Conservation (phyloP, 148 eudicot genomes). For the Spergularia bocconei region DNA sequence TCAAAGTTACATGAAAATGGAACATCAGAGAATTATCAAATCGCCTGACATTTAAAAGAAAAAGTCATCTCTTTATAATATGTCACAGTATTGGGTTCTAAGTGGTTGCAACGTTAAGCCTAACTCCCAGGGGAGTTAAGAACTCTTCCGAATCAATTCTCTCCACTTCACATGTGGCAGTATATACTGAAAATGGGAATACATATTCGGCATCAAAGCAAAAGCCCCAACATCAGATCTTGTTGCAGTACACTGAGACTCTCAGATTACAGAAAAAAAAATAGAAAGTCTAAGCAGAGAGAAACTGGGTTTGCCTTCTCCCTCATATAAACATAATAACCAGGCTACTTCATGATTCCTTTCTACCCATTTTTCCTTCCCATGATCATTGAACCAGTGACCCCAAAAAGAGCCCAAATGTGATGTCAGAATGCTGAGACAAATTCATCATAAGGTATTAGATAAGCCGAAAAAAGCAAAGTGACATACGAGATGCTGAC, state of each 20-base stretch:
- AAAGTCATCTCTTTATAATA: not conserved
- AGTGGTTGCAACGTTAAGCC: not conserved
- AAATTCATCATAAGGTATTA: not conserved
- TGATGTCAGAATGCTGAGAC: not conserved
- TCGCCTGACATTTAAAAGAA: no score
- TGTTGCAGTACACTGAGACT: not conserved
- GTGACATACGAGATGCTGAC: slow-evolving; percentile 86
- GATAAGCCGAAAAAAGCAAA: slow-evolving; percentile 6
- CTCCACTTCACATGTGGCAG: not conserved
- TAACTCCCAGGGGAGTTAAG: not conserved
- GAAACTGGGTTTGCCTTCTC: not conserved
- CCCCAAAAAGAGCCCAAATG: not conserved
- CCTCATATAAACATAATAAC: not conserved
- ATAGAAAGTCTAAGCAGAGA: not conserved
- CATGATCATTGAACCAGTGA: not conserved
- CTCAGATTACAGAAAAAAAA: not conserved
- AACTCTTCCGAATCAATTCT: not conserved
- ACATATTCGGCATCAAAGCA: not conserved
- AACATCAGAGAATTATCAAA: not conserved
- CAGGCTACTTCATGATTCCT: not conserved
- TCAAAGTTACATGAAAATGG: not conserved
- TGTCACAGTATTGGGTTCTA: not conserved
- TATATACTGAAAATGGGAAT: not conserved
- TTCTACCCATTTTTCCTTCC: not conserved
- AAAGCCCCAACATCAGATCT: not conserved